A percentile compares a stretch with the other conserved stretches of the same genome.
phyloP scores from a whole-genome alignment of 495 filamentous ascomycete genomes.

The Diplogelasinospora grovesii region DNA sequence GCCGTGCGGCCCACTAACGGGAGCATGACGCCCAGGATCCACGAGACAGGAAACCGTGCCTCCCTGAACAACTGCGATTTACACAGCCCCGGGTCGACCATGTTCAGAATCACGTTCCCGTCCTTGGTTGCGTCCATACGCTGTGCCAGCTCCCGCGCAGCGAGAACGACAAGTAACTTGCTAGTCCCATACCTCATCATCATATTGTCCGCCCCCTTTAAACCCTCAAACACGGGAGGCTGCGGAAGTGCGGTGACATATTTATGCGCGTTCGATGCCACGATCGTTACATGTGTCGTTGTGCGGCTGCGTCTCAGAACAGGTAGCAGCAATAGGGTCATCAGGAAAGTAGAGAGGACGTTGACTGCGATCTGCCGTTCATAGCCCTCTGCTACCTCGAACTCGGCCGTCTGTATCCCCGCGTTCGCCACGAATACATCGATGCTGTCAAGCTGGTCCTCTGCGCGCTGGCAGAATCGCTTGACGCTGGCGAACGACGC shows the following conservation, averaged over 20 bases:
- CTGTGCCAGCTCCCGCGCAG: slow-evolving; percentile 40
- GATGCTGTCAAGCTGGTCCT: slow-evolving; percentile 27
- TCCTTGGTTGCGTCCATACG: slow-evolving; percentile 15
- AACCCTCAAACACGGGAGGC: slow-evolving; percentile 16
- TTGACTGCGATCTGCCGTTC: slow-evolving; percentile 47
- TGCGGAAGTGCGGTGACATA: slow-evolving; percentile 9
- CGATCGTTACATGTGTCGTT: slow-evolving; percentile 11
- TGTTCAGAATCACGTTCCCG: slow-evolving; percentile 45
- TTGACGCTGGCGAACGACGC: slow-evolving; percentile 35
- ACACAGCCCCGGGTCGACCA: slow-evolving; percentile 47
- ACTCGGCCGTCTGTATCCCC: slow-evolving; percentile 22
- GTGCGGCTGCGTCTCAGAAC: slow-evolving; percentile 21
- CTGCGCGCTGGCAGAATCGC: slow-evolving; percentile 34
- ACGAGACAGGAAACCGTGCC: slow-evolving; percentile 2
- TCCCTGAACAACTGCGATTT: slow-evolving; percentile 38
- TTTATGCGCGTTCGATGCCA: slow-evolving; percentile 24
- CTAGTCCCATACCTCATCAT: slow-evolving; percentile 34
- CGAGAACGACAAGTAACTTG: slow-evolving; percentile 48
- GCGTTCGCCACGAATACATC: slow-evolving; percentile 45
- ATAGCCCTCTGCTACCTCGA: slow-evolving; percentile 26
- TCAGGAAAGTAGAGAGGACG: slow-evolving; percentile 42
- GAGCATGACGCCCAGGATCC: slow-evolving; percentile 20
- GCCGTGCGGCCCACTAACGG: slow-evolving; percentile 32
- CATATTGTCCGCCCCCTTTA: slow-evolving; percentile 16
- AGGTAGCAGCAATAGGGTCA: slow-evolving; percentile 40